Conservation (phyloP, 768 basidiomycete genomes). For the Hygrophorus pudorinus region DNA sequence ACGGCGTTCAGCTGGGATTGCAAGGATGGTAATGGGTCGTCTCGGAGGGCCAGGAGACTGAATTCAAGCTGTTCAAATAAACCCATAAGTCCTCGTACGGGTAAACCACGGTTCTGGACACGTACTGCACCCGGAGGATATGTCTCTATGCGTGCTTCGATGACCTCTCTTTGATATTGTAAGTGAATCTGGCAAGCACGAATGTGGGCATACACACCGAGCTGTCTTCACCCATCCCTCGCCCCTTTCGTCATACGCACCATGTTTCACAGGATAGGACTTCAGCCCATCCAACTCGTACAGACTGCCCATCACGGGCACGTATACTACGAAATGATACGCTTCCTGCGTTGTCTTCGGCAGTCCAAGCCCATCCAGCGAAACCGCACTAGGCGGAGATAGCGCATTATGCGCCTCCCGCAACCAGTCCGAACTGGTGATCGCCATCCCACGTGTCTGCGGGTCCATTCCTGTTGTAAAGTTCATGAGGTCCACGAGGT, state of each 20-base stretch:
- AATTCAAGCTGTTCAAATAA: conserved; percentile 63
- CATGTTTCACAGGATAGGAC: conserved; percentile 69
- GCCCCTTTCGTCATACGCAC: conserved; percentile 50
- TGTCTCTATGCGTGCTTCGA: conserved; percentile 81
- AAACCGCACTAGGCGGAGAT: conserved; percentile 83
- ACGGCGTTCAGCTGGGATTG: conserved; percentile 43
- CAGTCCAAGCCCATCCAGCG: conserved; percentile 72
- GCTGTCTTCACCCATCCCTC: conserved; percentile 83
- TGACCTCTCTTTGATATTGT: conserved; percentile 50
- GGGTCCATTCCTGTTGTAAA: conserved; percentile 87
- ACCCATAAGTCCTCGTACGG: background rate
- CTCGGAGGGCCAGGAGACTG: conserved; percentile 79
- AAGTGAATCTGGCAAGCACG: conserved; percentile 10
- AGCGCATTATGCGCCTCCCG: conserved; percentile 87
- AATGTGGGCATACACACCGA: conserved; percentile 34
- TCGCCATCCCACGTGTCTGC: conserved; percentile 69
- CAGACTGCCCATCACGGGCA: conserved; percentile 72
- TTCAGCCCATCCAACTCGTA: conserved; percentile 95
- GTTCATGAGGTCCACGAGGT: conserved; percentile 60
- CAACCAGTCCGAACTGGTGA: conserved; percentile 75
- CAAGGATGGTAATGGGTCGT: conserved; percentile 68
- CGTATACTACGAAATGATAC: conserved; percentile 94
- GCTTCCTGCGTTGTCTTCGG: conserved; percentile 68
- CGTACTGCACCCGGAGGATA: conserved; percentile 84
- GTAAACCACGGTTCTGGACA: conserved; percentile 6